Conservation (phyloP, 352 stramenopile species). For the Halophytophthora polymorphica region DNA sequence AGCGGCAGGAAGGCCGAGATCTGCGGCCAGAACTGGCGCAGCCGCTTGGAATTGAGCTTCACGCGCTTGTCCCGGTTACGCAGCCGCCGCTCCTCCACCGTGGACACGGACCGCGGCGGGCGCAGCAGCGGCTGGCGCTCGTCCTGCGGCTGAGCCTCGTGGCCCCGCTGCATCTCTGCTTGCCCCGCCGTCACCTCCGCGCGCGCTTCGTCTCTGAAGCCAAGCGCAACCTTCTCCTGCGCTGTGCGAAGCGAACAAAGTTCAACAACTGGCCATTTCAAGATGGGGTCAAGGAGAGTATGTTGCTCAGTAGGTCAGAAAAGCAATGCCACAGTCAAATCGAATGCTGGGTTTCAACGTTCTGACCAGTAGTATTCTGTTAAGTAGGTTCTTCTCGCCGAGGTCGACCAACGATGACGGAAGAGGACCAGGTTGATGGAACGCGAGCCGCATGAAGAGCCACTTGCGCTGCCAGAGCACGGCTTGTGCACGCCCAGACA, state of each 20-base stretch:
- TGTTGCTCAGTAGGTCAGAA: too few species aligned
- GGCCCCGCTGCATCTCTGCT: slow-evolving; percentile 2
- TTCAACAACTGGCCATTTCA: too few species aligned
- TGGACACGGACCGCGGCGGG: slow-evolving; percentile 13
- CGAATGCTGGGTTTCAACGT: too few species aligned
- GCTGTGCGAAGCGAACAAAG: not conserved
- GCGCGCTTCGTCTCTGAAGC: slow-evolving; percentile 1
- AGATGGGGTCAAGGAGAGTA: too few species aligned
- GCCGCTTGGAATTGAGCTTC: slow-evolving; percentile 54
- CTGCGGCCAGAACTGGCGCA: slow-evolving; percentile 40
- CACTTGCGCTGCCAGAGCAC: too few species aligned
- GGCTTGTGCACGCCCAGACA: too few species aligned
- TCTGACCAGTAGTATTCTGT: too few species aligned
- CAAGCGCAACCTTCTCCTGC: not conserved
- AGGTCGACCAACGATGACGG: too few species aligned
- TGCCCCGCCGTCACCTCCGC: slow-evolving; percentile 8
- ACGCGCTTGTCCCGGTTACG: slow-evolving; percentile 51
- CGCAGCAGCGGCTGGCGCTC: slow-evolving; percentile 19
- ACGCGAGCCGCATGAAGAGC: too few species aligned
- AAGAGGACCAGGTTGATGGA: too few species aligned
- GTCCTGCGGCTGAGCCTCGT: slow-evolving; percentile 2
- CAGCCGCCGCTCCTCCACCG: slow-evolving; percentile 30
- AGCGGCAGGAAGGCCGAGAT: slow-evolving; percentile 39
- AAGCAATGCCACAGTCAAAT: too few species aligned
- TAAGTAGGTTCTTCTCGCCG: too few species aligned